phyloP scores from a whole-genome alignment of 2,329 filamentous ascomycete species.

The Nemania sp. region DNA sequence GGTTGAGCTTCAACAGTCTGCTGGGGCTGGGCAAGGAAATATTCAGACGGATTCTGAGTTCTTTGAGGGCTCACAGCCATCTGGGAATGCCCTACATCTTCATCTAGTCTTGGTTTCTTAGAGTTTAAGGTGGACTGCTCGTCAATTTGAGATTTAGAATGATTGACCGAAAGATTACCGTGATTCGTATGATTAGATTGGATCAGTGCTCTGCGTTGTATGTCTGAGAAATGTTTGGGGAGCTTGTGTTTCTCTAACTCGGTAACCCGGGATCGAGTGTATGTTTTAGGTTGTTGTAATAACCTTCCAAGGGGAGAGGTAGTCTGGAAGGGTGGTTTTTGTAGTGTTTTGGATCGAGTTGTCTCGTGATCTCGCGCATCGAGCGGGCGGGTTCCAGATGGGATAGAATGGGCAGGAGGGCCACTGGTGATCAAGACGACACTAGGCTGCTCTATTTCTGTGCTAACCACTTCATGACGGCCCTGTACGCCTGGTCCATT shows the following conservation, averaged over 20 bases:
- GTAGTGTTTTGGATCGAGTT: neutral
- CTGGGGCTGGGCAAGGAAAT: neutral
- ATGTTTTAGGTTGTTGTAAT: neutral
- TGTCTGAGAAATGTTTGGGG: slow-evolving; percentile 16
- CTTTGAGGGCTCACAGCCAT: neutral
- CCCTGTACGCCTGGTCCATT: neutral
- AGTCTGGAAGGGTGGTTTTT: slow-evolving; percentile 1
- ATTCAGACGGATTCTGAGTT: neutral
- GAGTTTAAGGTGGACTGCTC: neutral
- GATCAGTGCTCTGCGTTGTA: slow-evolving; percentile 27
- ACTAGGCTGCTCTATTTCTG: neutral
- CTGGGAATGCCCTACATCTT: neutral
- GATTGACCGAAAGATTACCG: neutral
- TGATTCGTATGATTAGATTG: slow-evolving; percentile 14
- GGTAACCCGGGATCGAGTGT: neutral
- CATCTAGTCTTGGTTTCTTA: neutral
- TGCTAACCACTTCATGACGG: neutral
- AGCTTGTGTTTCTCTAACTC: slow-evolving; percentile 5
- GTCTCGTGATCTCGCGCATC: neutral
- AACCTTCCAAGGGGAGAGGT: neutral
- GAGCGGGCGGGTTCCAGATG: neutral
- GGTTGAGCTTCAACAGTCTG: neutral
- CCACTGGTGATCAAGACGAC: neutral
- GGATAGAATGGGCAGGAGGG: neutral
- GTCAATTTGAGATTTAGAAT: neutral